Conservation (phyloP, 148 eudicot genomes). For the Heliosperma pusillum region DNA sequence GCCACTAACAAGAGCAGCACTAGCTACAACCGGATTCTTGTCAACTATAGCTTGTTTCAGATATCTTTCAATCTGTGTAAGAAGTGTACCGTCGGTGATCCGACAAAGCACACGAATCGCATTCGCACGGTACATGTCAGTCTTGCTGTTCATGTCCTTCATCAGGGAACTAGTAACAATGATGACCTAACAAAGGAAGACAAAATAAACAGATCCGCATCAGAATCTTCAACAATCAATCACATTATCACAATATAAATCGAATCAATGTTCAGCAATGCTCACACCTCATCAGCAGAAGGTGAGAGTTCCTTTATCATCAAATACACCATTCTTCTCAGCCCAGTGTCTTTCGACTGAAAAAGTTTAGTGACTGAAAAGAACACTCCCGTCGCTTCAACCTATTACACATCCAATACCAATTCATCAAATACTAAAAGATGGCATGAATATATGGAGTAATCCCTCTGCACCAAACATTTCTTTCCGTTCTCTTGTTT, state of each 20-base stretch:
- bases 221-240: not conserved
- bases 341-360: conserved; percentile 73
- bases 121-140: conserved; percentile 96
- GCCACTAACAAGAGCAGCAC: conserved; percentile 97
- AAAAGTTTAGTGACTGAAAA: conserved; percentile 86
- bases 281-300: conserved; percentile 79
- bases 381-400: conserved; percentile 91
- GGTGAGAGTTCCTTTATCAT: conserved; percentile 95
- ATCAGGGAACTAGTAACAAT: conserved; percentile 94
- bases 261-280: not conserved
- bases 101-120: conserved; percentile 93
- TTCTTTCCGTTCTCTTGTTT: too few species aligned
- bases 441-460: too few species aligned
- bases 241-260: not conserved
- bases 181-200: conserved; percentile 53
- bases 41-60: conserved; percentile 93
- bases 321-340: conserved; percentile 93
- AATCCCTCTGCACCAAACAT: too few species aligned
- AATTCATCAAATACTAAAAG: too few species aligned
- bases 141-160: conserved; percentile 99
- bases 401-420: conserved; percentile 33
- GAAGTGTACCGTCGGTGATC: conserved; percentile 86
- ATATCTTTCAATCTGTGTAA: conserved; percentile 94
- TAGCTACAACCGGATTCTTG: conserved; percentile 95
- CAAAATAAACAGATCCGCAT: conserved; percentile 17